Evolutionary conservation across 23 red algal species (phyloP).

Genomic region (Gracilaria gracilis): DNA sequence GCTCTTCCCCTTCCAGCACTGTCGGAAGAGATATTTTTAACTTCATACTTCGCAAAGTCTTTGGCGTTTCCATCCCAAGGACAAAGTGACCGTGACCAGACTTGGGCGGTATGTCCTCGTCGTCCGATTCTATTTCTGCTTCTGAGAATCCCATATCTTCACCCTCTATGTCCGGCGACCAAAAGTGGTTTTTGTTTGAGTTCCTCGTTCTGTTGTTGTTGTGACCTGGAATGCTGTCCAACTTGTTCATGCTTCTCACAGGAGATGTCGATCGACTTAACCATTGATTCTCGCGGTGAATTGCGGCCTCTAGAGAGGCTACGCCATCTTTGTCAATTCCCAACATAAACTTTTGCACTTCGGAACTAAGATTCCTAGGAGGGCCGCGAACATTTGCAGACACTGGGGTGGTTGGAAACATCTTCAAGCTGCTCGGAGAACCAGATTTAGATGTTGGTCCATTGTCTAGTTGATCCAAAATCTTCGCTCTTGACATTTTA

Average conservation of each 20-base stretch:
- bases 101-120: background rate
- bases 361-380: background rate
- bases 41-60: conserved; percentile 22
- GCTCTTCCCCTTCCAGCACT: conserved; percentile 30
- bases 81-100: background rate
- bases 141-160: conserved; percentile 26
- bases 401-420: background rate
- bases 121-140: conserved; percentile 20
- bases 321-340: conserved; percentile 15
- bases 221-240: background rate
- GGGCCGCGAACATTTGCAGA: background rate
- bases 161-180: background rate
- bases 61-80: conserved; percentile 39
- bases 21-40: conserved; percentile 42
- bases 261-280: background rate
- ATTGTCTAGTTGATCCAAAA: background rate
- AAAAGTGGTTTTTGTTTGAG: background rate
- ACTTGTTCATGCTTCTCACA: background rate
- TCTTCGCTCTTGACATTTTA: background rate
- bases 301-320: conserved; percentile 9
- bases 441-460: background rate
- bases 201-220: background rate
- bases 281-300: background rate
- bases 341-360: background rate
- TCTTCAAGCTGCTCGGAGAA: background rate